These are phyloP conservation scores for Fusarium sp. DNA, from an alignment of 2,329 filamentous ascomycete species.

Conservation along the genomic window DNA sequence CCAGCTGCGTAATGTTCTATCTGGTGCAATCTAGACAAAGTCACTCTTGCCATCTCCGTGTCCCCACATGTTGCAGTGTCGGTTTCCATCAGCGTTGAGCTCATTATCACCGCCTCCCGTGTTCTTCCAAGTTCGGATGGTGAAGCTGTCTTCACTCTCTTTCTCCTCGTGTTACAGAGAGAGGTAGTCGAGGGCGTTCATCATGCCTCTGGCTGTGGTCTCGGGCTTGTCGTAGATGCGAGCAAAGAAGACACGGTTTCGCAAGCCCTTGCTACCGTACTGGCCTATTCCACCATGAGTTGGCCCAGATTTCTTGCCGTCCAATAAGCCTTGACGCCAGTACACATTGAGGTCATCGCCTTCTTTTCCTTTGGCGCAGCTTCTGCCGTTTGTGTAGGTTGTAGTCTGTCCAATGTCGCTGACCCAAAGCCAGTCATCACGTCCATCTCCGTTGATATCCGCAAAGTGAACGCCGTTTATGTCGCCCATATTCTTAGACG, in stretches of 20 bases:
- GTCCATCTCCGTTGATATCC: constrained; percentile 39
- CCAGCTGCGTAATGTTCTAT: constrained; percentile 1
- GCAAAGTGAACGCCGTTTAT: constrained; percentile 37
- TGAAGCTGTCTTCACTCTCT: not conserved
- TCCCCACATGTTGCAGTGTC: constrained; percentile 40
- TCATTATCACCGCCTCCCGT: not conserved
- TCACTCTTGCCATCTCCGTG: constrained; percentile 15
- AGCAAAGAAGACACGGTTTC: constrained; percentile 25
- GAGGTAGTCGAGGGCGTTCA: constrained; percentile 25
- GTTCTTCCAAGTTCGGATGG: constrained; percentile 9
- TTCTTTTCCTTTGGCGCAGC: constrained; percentile 27
- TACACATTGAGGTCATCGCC: constrained; percentile 43
- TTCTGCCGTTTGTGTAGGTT: constrained; percentile 44
- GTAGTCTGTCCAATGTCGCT: constrained; percentile 28
- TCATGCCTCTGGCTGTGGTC: constrained; percentile 2
- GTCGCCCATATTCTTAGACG: constrained; percentile 38
- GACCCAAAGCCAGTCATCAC: constrained; percentile 47
- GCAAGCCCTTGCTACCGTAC: not conserved
- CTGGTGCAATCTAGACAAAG: constrained; percentile 28
- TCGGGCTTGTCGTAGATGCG: constrained; percentile 25
- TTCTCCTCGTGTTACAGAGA: constrained; percentile 15
- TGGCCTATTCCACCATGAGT: constrained; percentile 14
- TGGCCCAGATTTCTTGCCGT: constrained; percentile 6
- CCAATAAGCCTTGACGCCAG: constrained; percentile 36
- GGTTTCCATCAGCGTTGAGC: constrained; percentile 28